Base-by-base conservation (phyloP, 106 monocot species). In the Dendrobium nobile region DNA sequence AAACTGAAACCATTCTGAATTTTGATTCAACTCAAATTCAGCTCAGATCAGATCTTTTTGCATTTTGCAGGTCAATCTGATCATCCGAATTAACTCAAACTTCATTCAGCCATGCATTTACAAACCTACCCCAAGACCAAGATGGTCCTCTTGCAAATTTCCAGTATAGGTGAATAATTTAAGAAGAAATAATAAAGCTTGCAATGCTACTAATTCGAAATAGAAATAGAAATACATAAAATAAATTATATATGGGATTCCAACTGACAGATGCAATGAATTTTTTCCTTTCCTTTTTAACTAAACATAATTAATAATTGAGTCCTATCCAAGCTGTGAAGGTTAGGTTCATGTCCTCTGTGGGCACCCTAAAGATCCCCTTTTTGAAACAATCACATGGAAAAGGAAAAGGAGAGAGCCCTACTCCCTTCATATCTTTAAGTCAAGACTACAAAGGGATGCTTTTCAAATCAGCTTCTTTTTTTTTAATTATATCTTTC, bases 341-440 rank as follows among this genome's bases (percentile, higher is more conserved):
- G 70, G 33, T 70, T 31, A 31, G 33, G 70, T 70, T 19, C 11
- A 27, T 27, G 72, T 72, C 28, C 37, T 72, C 72, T 72, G 72
- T 72, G 72, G 72, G 72, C 33, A 40, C 72, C 1, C 72, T 28
- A 72, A 72, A 33, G 27, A 27, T 27, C 37, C 72, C 40, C 72
- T 72, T 72, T 72, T 72, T 72, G 72, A 72, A 72, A 72, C 72
- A 72, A 33, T 72, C 72, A 40, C 72, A 72, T 33, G 40, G 37
- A 72, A 72, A 72, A 51, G 51, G 51, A 51, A 72, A 40, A 72
- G 40, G 33, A 37, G 72, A 26, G 64, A 8, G 72, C 72, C 72
- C 40, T 72, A 72, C 37, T 33, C 40, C 0, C 33, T 40, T 33
- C 15, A 7, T 6, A 17, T 33, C 72, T 40, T 40, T 65, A 65